phyloP scores from a whole-genome alignment of 768 basidiomycete species.

The Boletus eberwhitei region DNA sequence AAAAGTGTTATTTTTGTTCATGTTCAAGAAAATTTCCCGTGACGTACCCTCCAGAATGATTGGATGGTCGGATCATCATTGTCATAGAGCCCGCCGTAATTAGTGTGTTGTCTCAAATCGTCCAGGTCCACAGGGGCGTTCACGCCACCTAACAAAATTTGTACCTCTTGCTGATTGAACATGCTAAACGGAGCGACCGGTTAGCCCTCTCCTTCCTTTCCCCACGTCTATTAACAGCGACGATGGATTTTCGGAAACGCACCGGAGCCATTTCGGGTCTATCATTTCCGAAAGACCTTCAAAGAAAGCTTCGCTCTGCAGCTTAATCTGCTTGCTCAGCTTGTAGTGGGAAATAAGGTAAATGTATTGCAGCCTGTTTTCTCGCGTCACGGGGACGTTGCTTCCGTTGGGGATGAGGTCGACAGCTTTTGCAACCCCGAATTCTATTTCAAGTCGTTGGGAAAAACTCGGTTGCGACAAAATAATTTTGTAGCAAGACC shows the following conservation, averaged over 20 bases:
- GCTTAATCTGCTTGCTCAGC: constrained; percentile 83
- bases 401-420: constrained; percentile 82
- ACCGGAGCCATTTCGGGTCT: constrained; percentile 85
- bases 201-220: constrained; percentile 6
- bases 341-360: constrained; percentile 85
- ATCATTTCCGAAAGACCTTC: constrained; percentile 91
- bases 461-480: not conserved
- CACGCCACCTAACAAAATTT: constrained; percentile 86
- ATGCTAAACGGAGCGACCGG: constrained; percentile 48
- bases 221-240: not conserved
- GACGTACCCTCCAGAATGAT: constrained; percentile 79
- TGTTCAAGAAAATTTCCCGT: not conserved
- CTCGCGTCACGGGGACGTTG: constrained; percentile 79
- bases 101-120: constrained; percentile 73
- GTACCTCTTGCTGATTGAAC: constrained; percentile 97
- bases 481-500: constrained; percentile 16
- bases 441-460: constrained; percentile 47
- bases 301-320: constrained; percentile 84
- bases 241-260: constrained; percentile 4
- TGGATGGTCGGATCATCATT: constrained; percentile 67
- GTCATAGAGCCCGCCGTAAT: constrained; percentile 79
- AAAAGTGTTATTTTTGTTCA: not conserved
- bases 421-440: constrained; percentile 70
- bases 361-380: constrained; percentile 89
- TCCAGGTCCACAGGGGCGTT: constrained; percentile 81